Base-by-base conservation (phyloP, 2,329 filamentous ascomycete species). In the Tolypocladium inflatum region DNA sequence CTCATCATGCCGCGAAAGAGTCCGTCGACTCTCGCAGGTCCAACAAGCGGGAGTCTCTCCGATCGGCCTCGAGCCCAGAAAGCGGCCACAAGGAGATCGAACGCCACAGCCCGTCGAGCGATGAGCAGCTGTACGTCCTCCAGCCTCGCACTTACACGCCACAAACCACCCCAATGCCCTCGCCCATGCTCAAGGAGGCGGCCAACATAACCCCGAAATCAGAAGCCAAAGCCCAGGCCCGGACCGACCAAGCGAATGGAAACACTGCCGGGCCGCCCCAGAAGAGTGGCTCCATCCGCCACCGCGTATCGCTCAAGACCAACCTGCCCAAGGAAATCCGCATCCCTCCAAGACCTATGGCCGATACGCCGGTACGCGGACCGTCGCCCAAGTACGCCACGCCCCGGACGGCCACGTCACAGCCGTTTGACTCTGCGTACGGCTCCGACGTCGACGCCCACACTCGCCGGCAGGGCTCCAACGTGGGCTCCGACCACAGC, bases 81-180 rank as follows among this genome's bases (percentile, higher is more conserved):
- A 56, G 39, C 52, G 9, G 2, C n/a, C n/a, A 8, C 30, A 48
- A 52, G 3, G 55, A 59, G 23, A 58, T 64, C 8, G 73, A 35
- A 23, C 55, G 42, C 6, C 54, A 51, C 21, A 57, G 59, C 21
- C n/a, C 57, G 11, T 56, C 57, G 4, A 59, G 48, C 23, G 62
- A 80, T 43, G 73, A 73, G 11, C 69, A 74, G 0, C 64, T 84
- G 1, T 84, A 77, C 59, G 73, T 85, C 26, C 71, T 85, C 5
- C 81, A 85, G 61, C 82, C 82, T 15, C 74, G 77, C 39, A 83
- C 80, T 0, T 85, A 85, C 63, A 83, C 80, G 0, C 82, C 82
- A 0, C 56, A 59, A 23, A 53, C 54, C 0, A 41, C 55, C 5
- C 51, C 58, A 17, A 21, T 51, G 4, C 45, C 52, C 2, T 55